Evolutionary conservation across 179 eudicot genomes (phyloP).

Genomic region (Carnegiea gigantea): DNA sequence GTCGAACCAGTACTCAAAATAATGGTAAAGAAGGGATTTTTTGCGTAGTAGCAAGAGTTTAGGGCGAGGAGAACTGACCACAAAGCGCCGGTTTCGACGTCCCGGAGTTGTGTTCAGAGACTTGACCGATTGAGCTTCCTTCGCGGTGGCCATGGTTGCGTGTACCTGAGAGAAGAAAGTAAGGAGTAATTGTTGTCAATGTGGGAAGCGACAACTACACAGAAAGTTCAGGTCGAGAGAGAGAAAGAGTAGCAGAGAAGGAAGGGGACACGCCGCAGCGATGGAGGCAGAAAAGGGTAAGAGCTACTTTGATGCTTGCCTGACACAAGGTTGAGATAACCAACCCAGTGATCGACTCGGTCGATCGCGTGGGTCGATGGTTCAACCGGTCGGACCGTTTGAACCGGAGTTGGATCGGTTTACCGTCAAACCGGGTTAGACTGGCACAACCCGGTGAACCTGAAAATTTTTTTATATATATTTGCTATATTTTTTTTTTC

Average conservation of each 20-base stretch:
- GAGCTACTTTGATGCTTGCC: too few relatives aligned
- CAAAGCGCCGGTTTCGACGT: slow-evolving; percentile 58
- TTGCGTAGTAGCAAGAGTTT: not conserved
- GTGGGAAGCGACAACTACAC: not conserved
- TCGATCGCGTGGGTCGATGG: too few relatives aligned
- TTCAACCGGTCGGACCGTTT: too few relatives aligned
- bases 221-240: not conserved
- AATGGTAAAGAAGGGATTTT: not conserved
- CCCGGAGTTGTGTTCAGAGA: slow-evolving; percentile 59
- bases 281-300: not conserved
- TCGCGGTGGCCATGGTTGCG: slow-evolving; percentile 26
- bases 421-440: too few relatives aligned
- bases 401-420: too few relatives aligned
- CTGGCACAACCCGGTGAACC: too few relatives aligned
- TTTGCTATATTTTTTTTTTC: too few relatives aligned
- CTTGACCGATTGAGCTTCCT: slow-evolving; percentile 58
- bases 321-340: too few relatives aligned
- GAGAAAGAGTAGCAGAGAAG: not conserved
- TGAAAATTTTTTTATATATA: too few relatives aligned
- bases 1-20: not conserved
- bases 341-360: too few relatives aligned
- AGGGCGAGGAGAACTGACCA: slow-evolving; percentile 36
- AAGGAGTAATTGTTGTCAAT: not conserved
- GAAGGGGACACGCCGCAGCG: not conserved
- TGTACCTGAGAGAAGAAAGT: not conserved